phyloP scores from a whole-genome alignment of 1,139 yeast genomes.

The Debaryomycetaceae sp. region DNA sequence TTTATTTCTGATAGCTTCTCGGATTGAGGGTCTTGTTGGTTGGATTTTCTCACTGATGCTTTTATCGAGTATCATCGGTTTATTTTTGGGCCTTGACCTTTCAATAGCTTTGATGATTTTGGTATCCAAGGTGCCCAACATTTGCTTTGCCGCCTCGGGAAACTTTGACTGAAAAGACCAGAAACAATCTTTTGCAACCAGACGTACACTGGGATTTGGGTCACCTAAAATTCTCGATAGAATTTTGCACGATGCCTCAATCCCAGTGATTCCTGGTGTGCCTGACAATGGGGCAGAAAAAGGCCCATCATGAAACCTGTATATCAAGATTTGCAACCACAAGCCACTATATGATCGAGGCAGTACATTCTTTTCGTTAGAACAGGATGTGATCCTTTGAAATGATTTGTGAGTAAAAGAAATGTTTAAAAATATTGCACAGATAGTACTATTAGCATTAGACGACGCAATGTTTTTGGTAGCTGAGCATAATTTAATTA shows the following conservation, averaged over 20 bases:
- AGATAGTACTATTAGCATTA: constrained; percentile 67
- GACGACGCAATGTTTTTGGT: constrained; percentile 79
- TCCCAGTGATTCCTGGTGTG: constrained; percentile 28
- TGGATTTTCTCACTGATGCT: neutral
- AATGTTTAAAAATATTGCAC: constrained; percentile 56
- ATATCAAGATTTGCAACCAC: constrained; percentile 65
- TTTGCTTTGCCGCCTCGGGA: constrained; percentile 50
- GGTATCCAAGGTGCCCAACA: constrained; percentile 46
- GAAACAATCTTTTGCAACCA: constrained; percentile 65
- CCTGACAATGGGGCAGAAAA: constrained; percentile 36
- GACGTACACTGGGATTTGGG: constrained; percentile 80
- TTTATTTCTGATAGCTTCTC: constrained; percentile 31
- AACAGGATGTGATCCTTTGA: constrained; percentile 48
- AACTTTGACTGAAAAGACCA: constrained; percentile 59
- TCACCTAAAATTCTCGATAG: constrained; percentile 66
- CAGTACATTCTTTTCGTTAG: constrained; percentile 65
- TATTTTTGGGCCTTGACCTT: constrained; percentile 45
- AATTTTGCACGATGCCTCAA: constrained; percentile 51
- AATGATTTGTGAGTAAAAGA: constrained; percentile 54
- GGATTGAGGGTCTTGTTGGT: constrained; percentile 25
- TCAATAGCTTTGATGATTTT: constrained; percentile 37
- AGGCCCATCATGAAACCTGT: constrained; percentile 31
- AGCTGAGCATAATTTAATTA: constrained; percentile 65
- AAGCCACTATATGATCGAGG: constrained; percentile 69
- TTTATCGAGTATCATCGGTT: constrained; percentile 3